Evolutionary conservation across 2,329 filamentous ascomycete species (phyloP), one percentile per base, ranked within the genome.

Genomic region (Aspergillus aculeatus): DNA sequence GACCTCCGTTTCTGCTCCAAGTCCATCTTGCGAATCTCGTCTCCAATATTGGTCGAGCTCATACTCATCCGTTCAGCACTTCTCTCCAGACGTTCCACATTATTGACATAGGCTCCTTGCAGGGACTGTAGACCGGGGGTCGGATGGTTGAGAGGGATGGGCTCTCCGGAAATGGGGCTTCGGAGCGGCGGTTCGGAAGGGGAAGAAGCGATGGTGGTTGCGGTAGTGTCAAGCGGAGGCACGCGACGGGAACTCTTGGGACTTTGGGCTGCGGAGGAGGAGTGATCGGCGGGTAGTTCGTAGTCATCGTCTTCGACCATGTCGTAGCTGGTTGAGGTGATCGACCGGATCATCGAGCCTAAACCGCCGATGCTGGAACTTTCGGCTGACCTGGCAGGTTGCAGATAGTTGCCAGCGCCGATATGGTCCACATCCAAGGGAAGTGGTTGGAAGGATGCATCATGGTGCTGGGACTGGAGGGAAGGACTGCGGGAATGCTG

Each of bases 71-170:
- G 76, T 68, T 81, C 80, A 16, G 80, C 80, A 62, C 75, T 80
- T 62, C 76, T 72, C 64, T 82, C 80, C 64, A 82, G 65, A 48
- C 80, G 73, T 65, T 80, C 79, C 57, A 82, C 77, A 74, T 82
- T 82, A 61, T 77, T 77, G 31, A 77, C 67, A 60, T 82, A 81
- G 26, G 80, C 80, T 47, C 80, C 80, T 71, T 82, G 80, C 58
- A 81, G 63, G 35, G 80, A 78, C 62, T 82, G 80, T 16, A 82
- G 72, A 64, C 80, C 80, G 4, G 80, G 80, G 14, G 73, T 81
- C 16, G 80, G 80, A 68, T 81, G 80, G 58, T 75, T 78, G 58
- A 82, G 73, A 62, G 77, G 77, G 16, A 78, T 70, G 44, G 79
- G 71, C 38, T 70, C 69, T 56, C 76, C 77, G 56, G 76, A 76